A percentile compares a stretch with the other conserved stretches of the same genome.
Evolutionary conservation across 202 grass and related monocot species (phyloP).

Genomic region (Panicum virgatum): DNA sequence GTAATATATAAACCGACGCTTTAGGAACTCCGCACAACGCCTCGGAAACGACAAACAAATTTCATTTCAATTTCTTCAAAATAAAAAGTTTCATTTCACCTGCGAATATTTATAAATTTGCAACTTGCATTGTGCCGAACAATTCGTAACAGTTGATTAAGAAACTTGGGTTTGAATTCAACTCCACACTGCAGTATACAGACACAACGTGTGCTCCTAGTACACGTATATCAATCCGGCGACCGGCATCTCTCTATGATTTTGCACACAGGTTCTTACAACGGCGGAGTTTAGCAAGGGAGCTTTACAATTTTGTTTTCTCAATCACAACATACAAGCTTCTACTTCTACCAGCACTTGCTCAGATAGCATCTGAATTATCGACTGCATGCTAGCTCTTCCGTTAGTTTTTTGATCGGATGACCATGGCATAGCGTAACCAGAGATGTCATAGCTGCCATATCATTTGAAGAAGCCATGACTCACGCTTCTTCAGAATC

Average conservation of each 20-base stretch:
- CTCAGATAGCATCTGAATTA: not conserved
- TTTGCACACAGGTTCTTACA: not conserved
- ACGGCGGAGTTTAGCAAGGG: not conserved
- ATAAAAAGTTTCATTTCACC: too few species aligned
- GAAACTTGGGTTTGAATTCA: not conserved
- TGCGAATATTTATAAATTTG: not conserved
- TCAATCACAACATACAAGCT: not conserved
- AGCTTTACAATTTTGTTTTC: not conserved
- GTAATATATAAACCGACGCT: not conserved
- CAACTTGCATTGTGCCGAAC: not conserved
- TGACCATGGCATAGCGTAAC: not conserved
- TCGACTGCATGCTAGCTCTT: not conserved
- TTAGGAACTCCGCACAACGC: not conserved
- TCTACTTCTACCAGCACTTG: not conserved
- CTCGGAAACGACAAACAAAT: not conserved
- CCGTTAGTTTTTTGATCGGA: conserved; percentile 8
- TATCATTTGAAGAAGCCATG: conserved; percentile 49
- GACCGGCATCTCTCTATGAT: not conserved
- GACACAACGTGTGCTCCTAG: not conserved
- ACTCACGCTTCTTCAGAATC: conserved; percentile 34
- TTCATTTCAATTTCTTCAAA: too few species aligned
- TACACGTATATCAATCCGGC: not conserved
- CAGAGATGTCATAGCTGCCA: not conserved
- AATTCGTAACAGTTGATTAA: not conserved
- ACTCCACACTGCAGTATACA: not conserved